Evolutionary conservation across 2,329 filamentous ascomycete species (phyloP), one percentile per base, ranked within the genome.

Genomic region (Penicillium crustosum): DNA sequence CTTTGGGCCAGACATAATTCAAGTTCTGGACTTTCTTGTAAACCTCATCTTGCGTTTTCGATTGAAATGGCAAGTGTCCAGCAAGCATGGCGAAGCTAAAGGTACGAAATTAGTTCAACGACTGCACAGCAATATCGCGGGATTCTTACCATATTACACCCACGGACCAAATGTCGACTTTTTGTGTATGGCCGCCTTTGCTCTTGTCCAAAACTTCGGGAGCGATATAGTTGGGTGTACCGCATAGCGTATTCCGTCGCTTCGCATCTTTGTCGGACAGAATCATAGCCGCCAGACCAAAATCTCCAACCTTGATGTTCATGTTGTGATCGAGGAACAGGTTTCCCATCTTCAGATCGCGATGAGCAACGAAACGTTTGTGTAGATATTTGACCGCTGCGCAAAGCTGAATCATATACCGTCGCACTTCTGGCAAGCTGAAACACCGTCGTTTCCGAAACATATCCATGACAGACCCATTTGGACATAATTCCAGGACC

Each of bases 371-470:
- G 64, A 93, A 94, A 72, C 95, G 90, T 70, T 87, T 87, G 75
- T 99, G 95, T 81, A 99, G 90, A 73, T 99, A 99, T 77, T 97
- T 97, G 77, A 99, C 93, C 38, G 94, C 94, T 36, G 94, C 94
- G 64, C 93, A 91, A 59, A 97, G 92, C 75, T 99, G 94, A 41
- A 99, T 87, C 60, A 94, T 89, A 74, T 96, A 96, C 68, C 93
- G 91, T 63, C 94, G 86, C 49, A 97, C 92, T 77, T 99, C 94
- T 0, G 94, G 92, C 73, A 97, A 89, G 17, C 91, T 97, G 57
- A 99, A 81, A 54, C 89, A 92, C 73, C 90, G 94, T 67, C 94
- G 85, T 69, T 90, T 90, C 78, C 95, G 95, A 62, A 97, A 91
- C 88, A 97, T 96, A 72, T 97, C 94, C 86, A 96, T 96, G 19